phyloP scores from a whole-genome alignment of 2,329 filamentous ascomycete species.

The Sporothrix protearum region DNA sequence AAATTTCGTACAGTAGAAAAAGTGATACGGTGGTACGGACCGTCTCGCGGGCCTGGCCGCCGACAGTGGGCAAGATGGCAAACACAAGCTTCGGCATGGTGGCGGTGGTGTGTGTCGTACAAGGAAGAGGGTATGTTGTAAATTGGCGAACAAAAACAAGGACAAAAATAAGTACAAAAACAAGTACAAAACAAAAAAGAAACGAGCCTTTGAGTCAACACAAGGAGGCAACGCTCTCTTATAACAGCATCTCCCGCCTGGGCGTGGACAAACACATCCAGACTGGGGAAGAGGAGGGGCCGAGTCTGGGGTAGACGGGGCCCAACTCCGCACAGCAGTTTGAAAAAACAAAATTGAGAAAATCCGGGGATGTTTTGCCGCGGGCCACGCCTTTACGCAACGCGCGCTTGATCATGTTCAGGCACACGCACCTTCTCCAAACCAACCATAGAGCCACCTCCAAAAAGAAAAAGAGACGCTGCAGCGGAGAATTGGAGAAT shows the following conservation, averaged over 20 bases:
- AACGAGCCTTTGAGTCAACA: background rate
- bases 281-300: background rate
- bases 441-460: background rate
- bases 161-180: background rate
- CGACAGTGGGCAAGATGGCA: slow-evolving; percentile 23
- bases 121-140: background rate
- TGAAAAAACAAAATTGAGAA: background rate
- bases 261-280: background rate
- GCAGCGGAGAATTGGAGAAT: slow-evolving; percentile 10
- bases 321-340: background rate
- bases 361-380: slow-evolving; percentile 18
- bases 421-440: background rate
- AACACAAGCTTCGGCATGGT: slow-evolving; percentile 23
- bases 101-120: background rate
- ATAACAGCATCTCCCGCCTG: background rate
- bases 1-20: no score
- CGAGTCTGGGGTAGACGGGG: slow-evolving; percentile 7
- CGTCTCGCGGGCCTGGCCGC: slow-evolving; percentile 21
- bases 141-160: background rate
- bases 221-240: background rate
- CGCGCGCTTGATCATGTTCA: slow-evolving; percentile 5
- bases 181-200: background rate
- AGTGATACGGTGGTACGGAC: background rate
- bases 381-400: background rate
- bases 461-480: background rate